Percentiles rank a stretch among this genome's conserved stretches.
phyloP scores from a whole-genome alignment of 2,329 filamentous ascomycete species.

The Mariannaea elegans region DNA sequence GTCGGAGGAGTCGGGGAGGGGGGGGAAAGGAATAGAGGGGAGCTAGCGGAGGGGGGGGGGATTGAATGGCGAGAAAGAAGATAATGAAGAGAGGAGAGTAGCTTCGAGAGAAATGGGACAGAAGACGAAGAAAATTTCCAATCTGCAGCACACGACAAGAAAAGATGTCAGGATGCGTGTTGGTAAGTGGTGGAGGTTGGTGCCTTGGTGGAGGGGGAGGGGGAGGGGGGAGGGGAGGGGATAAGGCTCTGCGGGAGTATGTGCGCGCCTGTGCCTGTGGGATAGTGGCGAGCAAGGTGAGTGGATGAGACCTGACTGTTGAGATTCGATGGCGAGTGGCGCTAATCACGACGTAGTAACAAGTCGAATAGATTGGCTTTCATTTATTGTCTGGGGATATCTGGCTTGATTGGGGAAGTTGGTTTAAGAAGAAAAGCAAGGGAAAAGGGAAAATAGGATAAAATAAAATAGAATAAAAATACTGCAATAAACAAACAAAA shows the following conservation, averaged over 20 bases:
- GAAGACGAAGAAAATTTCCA: background rate
- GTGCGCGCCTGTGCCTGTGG: slow-evolving; percentile 10
- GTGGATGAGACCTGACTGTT: background rate
- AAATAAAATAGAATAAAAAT: too few relatives aligned
- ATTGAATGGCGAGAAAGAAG: background rate
- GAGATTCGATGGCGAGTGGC: background rate
- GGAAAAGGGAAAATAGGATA: background rate
- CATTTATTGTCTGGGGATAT: too few relatives aligned
- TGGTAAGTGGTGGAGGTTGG: background rate
- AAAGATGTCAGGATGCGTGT: background rate
- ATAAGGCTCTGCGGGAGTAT: slow-evolving; percentile 23
- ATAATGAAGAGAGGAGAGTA: background rate
- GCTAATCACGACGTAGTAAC: too few relatives aligned
- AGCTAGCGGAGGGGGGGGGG: background rate
- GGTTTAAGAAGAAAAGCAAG: background rate
- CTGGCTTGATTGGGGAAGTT: too few relatives aligned
- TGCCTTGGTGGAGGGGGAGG: slow-evolving; percentile 2
- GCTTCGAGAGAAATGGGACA: background rate
- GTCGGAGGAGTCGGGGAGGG: slow-evolving; percentile 19
- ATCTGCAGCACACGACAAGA: background rate
- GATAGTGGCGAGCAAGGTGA: background rate
- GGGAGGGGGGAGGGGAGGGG: slow-evolving; percentile 12
- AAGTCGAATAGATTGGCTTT: too few relatives aligned
- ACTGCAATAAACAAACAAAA: too few relatives aligned
- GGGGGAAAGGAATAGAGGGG: background rate